A percentile compares a stretch with the other conserved stretches of the same genome.
These are phyloP conservation scores for Silybum marianum DNA, from an alignment of 129 eudicot species.

Conservation along the genomic window DNA sequence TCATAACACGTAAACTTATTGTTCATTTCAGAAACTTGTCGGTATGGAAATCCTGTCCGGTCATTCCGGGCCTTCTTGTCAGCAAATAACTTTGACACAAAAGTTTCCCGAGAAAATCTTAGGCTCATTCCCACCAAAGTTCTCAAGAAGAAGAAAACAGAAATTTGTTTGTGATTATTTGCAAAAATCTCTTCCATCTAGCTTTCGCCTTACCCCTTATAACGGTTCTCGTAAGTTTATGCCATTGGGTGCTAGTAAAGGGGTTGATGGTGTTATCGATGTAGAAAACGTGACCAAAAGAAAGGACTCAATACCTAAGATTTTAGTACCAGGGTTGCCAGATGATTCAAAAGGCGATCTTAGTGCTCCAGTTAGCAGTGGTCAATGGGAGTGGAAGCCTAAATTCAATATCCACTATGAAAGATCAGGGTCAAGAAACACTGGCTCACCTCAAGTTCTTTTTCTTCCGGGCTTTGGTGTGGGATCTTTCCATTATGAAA, in stretches of 20 bases:
- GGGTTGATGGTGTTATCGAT: constrained; percentile 51
- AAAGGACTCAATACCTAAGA: constrained; percentile 50
- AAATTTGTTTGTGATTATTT: constrained; percentile 16
- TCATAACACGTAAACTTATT: constrained; percentile 10
- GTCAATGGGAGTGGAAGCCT: constrained; percentile 89
- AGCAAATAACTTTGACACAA: constrained; percentile 27
- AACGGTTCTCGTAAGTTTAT: constrained; percentile 8
- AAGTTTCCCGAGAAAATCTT: constrained; percentile 27
- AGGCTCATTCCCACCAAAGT: constrained; percentile 32
- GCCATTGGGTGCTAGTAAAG: constrained; percentile 32
- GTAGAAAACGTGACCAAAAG: constrained; percentile 34
- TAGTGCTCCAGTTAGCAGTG: constrained; percentile 60
- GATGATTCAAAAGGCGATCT: constrained; percentile 52
- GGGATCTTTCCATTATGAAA: constrained; percentile 92
- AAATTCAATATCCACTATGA: constrained; percentile 75
- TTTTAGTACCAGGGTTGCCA: constrained; percentile 72
- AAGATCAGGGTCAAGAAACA: constrained; percentile 67
- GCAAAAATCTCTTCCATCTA: constrained; percentile 19
- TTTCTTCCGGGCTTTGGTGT: constrained; percentile 98
- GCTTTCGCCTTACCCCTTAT: constrained; percentile 19
- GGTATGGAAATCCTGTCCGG: constrained; percentile 65
- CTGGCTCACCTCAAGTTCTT: constrained; percentile 67
- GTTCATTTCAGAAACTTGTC: constrained; percentile 37
- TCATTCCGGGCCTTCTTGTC: constrained; percentile 40
- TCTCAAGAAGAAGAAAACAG: constrained; percentile 31